phyloP scores from a whole-genome alignment of 2,329 filamentous ascomycete species.

The Colletotrichum falcatum region DNA sequence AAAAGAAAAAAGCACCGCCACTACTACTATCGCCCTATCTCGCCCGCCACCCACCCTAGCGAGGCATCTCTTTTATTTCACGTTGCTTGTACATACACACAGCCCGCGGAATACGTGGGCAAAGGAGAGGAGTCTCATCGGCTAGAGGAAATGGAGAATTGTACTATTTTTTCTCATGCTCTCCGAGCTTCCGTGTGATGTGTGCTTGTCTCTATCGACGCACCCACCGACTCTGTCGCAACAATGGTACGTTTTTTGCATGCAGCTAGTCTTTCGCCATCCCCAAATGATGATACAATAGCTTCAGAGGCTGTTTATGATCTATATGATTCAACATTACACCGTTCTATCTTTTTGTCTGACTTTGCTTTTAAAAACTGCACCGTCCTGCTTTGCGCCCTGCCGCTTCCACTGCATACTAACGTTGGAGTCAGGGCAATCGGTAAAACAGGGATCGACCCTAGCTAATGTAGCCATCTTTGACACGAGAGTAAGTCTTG shows the following conservation, averaged over 20 bases:
- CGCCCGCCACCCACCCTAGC: conserved; percentile 12
- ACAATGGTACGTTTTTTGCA: conserved; percentile 39
- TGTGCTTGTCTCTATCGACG: conserved; percentile 37
- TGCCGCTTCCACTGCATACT: too few relatives aligned
- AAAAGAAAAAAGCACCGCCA: too few relatives aligned
- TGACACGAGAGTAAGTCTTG: neutral
- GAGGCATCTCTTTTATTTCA: conserved; percentile 38
- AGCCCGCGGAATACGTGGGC: conserved; percentile 33
- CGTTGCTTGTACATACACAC: conserved; percentile 43
- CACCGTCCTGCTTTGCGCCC: too few relatives aligned
- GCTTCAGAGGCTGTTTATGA: conserved; percentile 64
- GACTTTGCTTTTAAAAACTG: conserved; percentile 30
- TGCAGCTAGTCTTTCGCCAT: conserved; percentile 2
- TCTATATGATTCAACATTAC: conserved; percentile 52
- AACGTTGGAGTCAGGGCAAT: neutral
- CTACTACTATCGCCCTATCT: conserved; percentile 13
- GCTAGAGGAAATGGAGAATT: conserved; percentile 51
- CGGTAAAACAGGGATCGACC: neutral
- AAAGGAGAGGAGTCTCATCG: conserved; percentile 40
- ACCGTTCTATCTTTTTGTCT: conserved; percentile 48
- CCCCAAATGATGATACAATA: conserved; percentile 54
- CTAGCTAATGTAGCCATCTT: too few relatives aligned
- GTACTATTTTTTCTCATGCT: conserved; percentile 42
- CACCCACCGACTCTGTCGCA: conserved; percentile 25
- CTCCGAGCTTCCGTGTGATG: conserved; percentile 38